Evolutionary conservation across 148 eudicot species (phyloP).

Genomic region (Arctostaphylos glauca): DNA sequence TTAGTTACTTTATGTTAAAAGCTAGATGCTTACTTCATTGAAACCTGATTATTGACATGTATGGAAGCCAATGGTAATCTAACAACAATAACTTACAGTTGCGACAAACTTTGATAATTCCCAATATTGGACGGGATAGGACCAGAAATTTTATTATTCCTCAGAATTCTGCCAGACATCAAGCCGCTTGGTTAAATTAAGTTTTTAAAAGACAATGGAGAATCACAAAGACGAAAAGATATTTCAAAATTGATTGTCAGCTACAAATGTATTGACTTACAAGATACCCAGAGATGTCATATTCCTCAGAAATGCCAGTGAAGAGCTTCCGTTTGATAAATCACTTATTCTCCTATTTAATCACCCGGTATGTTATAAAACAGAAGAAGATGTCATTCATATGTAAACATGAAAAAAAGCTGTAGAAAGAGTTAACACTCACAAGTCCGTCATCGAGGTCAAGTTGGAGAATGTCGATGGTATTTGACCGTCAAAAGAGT

Average conservation of each 20-base stretch:
- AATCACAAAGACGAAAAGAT: neutral
- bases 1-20: neutral
- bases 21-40: neutral
- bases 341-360: constrained; percentile 69
- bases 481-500: constrained; percentile 57
- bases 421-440: constrained; percentile 22
- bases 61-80: neutral
- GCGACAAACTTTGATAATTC: constrained; percentile 35
- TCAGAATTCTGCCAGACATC: constrained; percentile 47
- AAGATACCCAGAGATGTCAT: constrained; percentile 47
- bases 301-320: constrained; percentile 50
- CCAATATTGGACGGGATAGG: constrained; percentile 60
- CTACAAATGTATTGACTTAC: constrained; percentile 37
- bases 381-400: neutral
- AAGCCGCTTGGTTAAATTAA: neutral
- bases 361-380: neutral
- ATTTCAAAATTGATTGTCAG: constrained; percentile 2
- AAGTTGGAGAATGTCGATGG: constrained; percentile 50
- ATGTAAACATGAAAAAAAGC: neutral
- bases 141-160: constrained; percentile 72
- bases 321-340: constrained; percentile 58
- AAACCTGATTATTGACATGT: neutral
- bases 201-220: neutral
- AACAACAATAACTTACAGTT: constrained; percentile 53
- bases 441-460: constrained; percentile 49